Percentiles rank a stretch among this genome's conserved stretches.
These are phyloP conservation scores for Letharia lupina DNA, from an alignment of 495 filamentous ascomycete species.

Conservation along the genomic window DNA sequence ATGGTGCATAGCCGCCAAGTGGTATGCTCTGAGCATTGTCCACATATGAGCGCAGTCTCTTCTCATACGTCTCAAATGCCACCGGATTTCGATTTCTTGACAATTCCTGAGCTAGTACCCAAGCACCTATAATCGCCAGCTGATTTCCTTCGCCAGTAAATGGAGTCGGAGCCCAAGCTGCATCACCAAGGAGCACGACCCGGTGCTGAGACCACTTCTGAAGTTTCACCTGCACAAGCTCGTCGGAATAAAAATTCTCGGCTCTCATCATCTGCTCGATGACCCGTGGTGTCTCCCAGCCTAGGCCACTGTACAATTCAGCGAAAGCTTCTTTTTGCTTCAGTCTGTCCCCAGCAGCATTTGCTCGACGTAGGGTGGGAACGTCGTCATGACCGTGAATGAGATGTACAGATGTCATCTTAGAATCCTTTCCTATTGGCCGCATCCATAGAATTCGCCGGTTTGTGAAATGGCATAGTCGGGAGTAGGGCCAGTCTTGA, in stretches of 20 bases:
- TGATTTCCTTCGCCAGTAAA: constrained; percentile 24
- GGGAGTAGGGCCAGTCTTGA: constrained; percentile 20
- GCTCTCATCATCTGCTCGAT: constrained; percentile 21
- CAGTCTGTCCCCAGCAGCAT: constrained; percentile 16
- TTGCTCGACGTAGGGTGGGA: constrained; percentile 19
- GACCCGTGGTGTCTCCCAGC: constrained; percentile 24
- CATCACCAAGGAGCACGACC: constrained; percentile 22
- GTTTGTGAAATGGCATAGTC: constrained; percentile 19
- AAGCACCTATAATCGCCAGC: constrained; percentile 25
- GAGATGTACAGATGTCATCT: constrained; percentile 21
- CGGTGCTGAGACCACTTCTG: constrained; percentile 22
- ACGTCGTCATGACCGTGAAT: constrained; percentile 14
- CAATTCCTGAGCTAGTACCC: constrained; percentile 22
- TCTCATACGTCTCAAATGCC: constrained; percentile 23
- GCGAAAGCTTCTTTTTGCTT: constrained; percentile 20
- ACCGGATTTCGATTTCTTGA: constrained; percentile 13
- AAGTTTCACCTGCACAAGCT: constrained; percentile 24
- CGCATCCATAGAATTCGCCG: constrained; percentile 21
- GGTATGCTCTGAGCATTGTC: constrained; percentile 21
- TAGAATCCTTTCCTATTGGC: constrained; percentile 11
- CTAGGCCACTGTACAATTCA: constrained; percentile 19
- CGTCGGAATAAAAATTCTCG: constrained; percentile 24
- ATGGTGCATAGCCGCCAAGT: constrained; percentile 21
- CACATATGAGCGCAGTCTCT: constrained; percentile 20
- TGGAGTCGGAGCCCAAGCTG: constrained; percentile 21